Base-by-base conservation (phyloP, 2,329 filamentous ascomycete species). In the Raffaelea arxii region DNA sequence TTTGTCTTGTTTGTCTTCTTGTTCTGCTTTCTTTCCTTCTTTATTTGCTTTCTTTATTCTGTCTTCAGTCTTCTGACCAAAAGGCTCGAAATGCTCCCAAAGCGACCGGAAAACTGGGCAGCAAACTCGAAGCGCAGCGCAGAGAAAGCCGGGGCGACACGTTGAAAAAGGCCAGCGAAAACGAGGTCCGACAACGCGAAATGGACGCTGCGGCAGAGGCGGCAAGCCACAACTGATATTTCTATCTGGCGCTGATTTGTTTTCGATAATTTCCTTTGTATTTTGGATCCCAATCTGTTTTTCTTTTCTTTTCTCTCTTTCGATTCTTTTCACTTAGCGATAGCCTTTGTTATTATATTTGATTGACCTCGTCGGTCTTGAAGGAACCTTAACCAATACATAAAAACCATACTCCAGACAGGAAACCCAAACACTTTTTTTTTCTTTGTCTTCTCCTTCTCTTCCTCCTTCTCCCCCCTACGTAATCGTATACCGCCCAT, bases 401-500 rank as follows among this genome's bases (percentile, higher is more conserved):
- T n/a, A 16, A 18, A 35, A 14, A 43, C 18, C 14, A 4, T 32
- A 43, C 24, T 21, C 25, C 25, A 18, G 12, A 41, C 4, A 41
- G 12, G 14, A n/a, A 3, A 3, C 22, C 21, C 12, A 7, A 12
- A 25, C n/a, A 6, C 39, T 24, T 19, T 14, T 9, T 21, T 22
- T 10, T 5, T 22, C 19, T 30, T 19, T 35, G 2, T n/a, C 25
- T 24, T 25, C 25, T 12, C 12, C 27, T 21, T 23, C 10, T 25
- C 16, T 11, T 18, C 10, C 27, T 9, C 22, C 18, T 10, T 22
- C 24, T 16, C 16, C 21, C 9, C 19, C 32, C 19, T 71, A 94
- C 47, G 88, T 79, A 58, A 97, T 88, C 40, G 80, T 94, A 62
- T 97, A 98, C 57, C 90, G 78, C 49, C 87, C 87, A 21, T 80